Evolutionary conservation across 2,329 filamentous ascomycete species (phyloP), one percentile per base, ranked within the genome.

Genomic region (Cladobotryum protrusum): DNA sequence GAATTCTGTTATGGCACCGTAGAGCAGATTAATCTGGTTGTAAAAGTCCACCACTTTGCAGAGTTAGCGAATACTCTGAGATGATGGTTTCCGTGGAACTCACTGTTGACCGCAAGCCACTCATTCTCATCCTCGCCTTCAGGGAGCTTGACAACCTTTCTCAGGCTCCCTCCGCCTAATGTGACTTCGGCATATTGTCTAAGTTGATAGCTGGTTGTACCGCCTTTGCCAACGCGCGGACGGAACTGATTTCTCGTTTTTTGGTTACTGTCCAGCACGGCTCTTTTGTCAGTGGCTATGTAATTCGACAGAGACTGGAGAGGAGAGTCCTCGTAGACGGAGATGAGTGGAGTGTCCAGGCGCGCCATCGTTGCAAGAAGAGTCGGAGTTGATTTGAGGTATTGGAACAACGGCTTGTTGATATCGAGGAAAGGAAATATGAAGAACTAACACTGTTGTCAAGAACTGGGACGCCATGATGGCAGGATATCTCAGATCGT

Each of bases 1-100:
- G 72, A 99, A 99, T 67, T 99, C 93, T 53, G 93, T 99, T 66
- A 99, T 99, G 58, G 93, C 93, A 52, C 95, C 95, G 68, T 99
- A 99, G 52, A 99, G 85, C 34, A 99, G 81, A 72, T 99, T 99
- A 76, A 99, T 95, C 72, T 99, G 93, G 75, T 99, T 99, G 82
- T 99, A 99, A 72, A 99, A 99, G 72, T 99, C 93, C 74, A 99
- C 93, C 75, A 99, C 91, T 96, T 59, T 19, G 17, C 9, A 36
- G 19, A 3, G 19, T 53, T 35, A 53, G 43, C 15, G 5, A 18
- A 17, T 33, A 6, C 17, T 18, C 18, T 11, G 2, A 29, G n/a
- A 14, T 8, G 17, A 1, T 4, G 14, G 1, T n/a, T 11, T 32
- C 14, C 5, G 4, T 7, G 24, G n/a, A 15, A 59, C 82, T 61